A percentile compares a stretch with the other conserved stretches of the same genome.
Conservation (phyloP, 148 eudicot genomes). For the Silene latifolia region DNA sequence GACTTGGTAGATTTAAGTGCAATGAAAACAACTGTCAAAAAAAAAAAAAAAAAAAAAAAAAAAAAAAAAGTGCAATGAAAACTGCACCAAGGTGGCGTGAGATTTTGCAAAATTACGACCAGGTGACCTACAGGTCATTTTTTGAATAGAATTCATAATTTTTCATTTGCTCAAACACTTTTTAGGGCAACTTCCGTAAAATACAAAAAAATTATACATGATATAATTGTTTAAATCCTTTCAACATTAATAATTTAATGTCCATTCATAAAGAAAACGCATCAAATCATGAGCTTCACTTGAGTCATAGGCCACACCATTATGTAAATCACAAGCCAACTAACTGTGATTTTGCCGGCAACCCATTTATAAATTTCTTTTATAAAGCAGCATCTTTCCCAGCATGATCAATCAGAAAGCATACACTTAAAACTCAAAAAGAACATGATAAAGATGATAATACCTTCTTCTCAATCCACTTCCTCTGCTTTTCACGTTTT, state of each 20-base stretch:
- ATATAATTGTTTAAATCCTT: neutral
- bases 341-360: neutral
- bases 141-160: neutral
- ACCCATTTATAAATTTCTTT: neutral
- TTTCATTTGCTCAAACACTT: neutral
- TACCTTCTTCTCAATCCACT: conserved; percentile 75
- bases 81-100: no score
- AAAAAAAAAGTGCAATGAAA: no score
- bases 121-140: no score
- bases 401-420: neutral
- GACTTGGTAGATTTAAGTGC: no score
- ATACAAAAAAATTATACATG: neutral
- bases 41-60: no score
- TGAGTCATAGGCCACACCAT: neutral
- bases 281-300: neutral
- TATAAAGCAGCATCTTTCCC: neutral
- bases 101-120: no score
- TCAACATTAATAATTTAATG: neutral
- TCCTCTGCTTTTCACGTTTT: conserved; percentile 83
- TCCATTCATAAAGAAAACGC: neutral
- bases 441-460: neutral
- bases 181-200: neutral
- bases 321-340: neutral
- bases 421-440: neutral
- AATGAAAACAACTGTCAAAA: no score